phyloP scores from a whole-genome alignment of 1,139 yeast genomes.

The Zygotorulaspora mrakii region DNA sequence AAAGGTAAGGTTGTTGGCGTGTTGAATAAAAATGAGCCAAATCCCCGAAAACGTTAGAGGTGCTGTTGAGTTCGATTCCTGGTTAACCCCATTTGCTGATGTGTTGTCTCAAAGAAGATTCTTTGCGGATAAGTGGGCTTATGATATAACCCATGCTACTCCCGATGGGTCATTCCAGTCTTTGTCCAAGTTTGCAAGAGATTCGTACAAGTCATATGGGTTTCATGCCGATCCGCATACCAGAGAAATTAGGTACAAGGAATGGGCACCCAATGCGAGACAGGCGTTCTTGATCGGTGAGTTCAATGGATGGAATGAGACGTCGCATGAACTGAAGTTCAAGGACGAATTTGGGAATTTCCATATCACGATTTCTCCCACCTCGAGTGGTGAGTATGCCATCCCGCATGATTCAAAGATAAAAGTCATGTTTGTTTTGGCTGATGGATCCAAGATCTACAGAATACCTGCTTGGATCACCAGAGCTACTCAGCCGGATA shows the following conservation, averaged over 20 bases:
- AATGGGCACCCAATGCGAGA: conserved; percentile 87
- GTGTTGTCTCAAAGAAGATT: conserved; percentile 54
- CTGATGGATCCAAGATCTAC: conserved; percentile 67
- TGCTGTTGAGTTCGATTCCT: conserved; percentile 72
- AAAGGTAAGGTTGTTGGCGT: no score
- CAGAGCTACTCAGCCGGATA: conserved; percentile 71
- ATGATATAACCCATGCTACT: conserved; percentile 34
- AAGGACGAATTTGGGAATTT: conserved; percentile 68
- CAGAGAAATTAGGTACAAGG: conserved; percentile 59
- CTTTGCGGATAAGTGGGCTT: conserved; percentile 55
- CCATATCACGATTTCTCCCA: conserved; percentile 52
- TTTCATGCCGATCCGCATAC: conserved; percentile 55
- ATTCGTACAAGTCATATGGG: conserved; percentile 66
- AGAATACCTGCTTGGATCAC: conserved; percentile 87
- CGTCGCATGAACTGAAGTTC: conserved; percentile 49
- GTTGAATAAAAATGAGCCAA: conserved; percentile 8
- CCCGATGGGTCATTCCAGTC: conserved; percentile 35
- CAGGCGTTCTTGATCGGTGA: conserved; percentile 81
- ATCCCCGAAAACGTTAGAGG: conserved; percentile 47
- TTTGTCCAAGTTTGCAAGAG: conserved; percentile 45
- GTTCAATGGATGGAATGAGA: conserved; percentile 76
- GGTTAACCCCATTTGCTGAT: conserved; percentile 75
- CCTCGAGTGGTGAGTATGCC: conserved; percentile 52
- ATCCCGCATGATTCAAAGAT: conserved; percentile 79
- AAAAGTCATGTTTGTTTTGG: conserved; percentile 64